A percentile compares a stretch with the other conserved stretches of the same genome.
These are phyloP conservation scores for Yamadazyma nakazawae DNA, from an alignment of 805 yeast species.

Conservation along the genomic window DNA sequence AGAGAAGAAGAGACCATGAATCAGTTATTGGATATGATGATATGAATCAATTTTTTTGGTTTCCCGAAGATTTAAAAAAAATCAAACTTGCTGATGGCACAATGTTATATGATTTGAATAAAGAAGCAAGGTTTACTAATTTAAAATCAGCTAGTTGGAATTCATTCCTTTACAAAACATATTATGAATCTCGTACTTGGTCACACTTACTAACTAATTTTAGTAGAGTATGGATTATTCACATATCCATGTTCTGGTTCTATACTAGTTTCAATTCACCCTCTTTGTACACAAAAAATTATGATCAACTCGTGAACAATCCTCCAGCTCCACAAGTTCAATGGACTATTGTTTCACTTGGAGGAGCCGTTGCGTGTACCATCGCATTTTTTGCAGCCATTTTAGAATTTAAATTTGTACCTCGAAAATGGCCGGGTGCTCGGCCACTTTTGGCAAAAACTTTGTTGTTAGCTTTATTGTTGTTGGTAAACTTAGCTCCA, in stretches of 20 bases:
- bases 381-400: constrained; percentile 24
- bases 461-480: constrained; percentile 14
- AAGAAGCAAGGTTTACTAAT: constrained; percentile 26
- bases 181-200: constrained; percentile 48
- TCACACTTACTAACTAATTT: constrained; percentile 48
- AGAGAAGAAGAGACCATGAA: constrained; percentile 68
- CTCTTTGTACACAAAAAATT: constrained; percentile 44
- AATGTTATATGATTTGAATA: constrained; percentile 24
- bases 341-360: constrained; percentile 44
- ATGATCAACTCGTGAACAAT: constrained; percentile 38
- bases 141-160: constrained; percentile 40
- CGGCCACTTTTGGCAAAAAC: constrained; percentile 16
- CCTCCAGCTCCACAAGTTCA: constrained; percentile 45
- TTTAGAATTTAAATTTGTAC: constrained; percentile 24
- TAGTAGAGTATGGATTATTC: constrained; percentile 53
- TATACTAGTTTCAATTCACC: constrained; percentile 51
- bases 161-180: constrained; percentile 43
- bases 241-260: constrained; percentile 50
- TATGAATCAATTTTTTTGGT: constrained; percentile 52
- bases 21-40: constrained; percentile 58
- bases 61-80: constrained; percentile 30
- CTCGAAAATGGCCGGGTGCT: constrained; percentile 24
- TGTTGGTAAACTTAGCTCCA: constrained; percentile 24
- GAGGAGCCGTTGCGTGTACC: constrained; percentile 41
- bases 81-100: constrained; percentile 33